phyloP scores from a whole-genome alignment of 2,329 filamentous ascomycete genomes.

The Trichoderma citrinoviride region DNA sequence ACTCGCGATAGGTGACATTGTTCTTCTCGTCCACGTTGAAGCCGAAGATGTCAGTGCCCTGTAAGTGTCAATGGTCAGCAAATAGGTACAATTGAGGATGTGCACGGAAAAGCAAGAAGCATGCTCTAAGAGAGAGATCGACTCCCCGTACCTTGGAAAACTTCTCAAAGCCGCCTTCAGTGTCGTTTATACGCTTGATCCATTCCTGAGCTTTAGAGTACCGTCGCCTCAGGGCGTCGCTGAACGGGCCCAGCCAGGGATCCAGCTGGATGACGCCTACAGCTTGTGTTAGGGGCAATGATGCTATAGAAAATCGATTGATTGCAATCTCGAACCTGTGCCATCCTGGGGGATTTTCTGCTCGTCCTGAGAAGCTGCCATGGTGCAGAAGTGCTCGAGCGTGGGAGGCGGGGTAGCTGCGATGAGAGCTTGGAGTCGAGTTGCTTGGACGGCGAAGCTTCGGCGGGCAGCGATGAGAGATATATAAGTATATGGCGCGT shows the following conservation, averaged over 20 bases:
- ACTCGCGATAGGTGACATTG: slow-evolving; percentile 89
- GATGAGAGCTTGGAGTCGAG: neutral
- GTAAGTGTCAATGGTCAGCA: slow-evolving; percentile 12
- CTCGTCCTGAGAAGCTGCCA: slow-evolving; percentile 1
- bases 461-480: neutral
- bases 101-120: neutral
- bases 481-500: slow-evolving; percentile 2
- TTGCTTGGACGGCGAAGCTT: neutral
- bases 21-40: slow-evolving; percentile 78
- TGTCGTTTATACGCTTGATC: slow-evolving; percentile 78
- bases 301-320: too few relatives aligned
- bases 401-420: slow-evolving; percentile 17
- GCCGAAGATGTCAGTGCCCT: slow-evolving; percentile 86
- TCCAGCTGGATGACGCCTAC: slow-evolving; percentile 83
- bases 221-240: slow-evolving; percentile 70
- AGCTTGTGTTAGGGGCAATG: slow-evolving; percentile 17
- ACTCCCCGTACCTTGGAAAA: slow-evolving; percentile 67
- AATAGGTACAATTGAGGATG: neutral
- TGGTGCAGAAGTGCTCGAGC: neutral
- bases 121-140: slow-evolving; percentile 24
- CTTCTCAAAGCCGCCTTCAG: slow-evolving; percentile 85
- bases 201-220: slow-evolving; percentile 79
- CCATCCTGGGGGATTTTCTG: slow-evolving; percentile 7
- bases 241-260: slow-evolving; percentile 85
- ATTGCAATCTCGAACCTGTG: slow-evolving; percentile 9